Conservation (phyloP, 345 rosid genomes). For the Gossypium longicalyx region DNA sequence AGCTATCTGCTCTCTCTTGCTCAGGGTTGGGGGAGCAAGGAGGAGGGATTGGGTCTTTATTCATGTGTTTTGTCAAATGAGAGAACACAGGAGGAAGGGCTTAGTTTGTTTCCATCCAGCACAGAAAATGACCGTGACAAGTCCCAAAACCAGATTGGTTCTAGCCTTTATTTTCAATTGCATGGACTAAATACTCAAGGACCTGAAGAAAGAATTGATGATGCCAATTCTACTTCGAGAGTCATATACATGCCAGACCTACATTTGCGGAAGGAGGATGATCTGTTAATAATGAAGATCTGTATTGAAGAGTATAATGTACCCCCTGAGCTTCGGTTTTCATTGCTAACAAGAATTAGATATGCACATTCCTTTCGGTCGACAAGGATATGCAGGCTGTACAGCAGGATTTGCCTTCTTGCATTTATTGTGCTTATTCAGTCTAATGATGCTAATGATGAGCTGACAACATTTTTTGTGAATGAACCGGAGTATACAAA, state of each 20-base stretch:
- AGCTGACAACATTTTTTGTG: constrained; percentile 78
- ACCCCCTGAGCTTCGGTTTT: constrained; percentile 73
- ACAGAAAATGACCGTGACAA: constrained; percentile 48
- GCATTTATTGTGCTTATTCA: constrained; percentile 94
- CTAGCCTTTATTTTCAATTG: constrained; percentile 83
- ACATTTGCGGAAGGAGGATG: constrained; percentile 84
- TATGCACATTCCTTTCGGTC: constrained; percentile 89
- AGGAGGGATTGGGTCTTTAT: constrained; percentile 90
- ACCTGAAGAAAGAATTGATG: constrained; percentile 27
- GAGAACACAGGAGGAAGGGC: constrained; percentile 73
- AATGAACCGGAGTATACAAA: constrained; percentile 97
- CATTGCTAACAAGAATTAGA: constrained; percentile 84
- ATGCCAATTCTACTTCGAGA: constrained; percentile 36
- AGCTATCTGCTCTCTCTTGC: constrained; percentile 81
- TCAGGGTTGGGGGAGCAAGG: constrained; percentile 99
- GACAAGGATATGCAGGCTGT: constrained; percentile 76
- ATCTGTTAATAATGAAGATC: constrained; percentile 65
- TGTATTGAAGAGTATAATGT: constrained; percentile 74
- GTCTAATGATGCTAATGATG: constrained; percentile 90
- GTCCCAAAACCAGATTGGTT: constrained; percentile 70
- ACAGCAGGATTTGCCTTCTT: constrained; percentile 89
- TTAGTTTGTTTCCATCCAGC: constrained; percentile 76
- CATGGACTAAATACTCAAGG: constrained; percentile 52
- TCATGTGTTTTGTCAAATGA: constrained; percentile 87
- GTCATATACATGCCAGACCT: constrained; percentile 73